Base-by-base conservation (phyloP, 2,329 filamentous ascomycete species). In the Diaporthe helianthi region DNA sequence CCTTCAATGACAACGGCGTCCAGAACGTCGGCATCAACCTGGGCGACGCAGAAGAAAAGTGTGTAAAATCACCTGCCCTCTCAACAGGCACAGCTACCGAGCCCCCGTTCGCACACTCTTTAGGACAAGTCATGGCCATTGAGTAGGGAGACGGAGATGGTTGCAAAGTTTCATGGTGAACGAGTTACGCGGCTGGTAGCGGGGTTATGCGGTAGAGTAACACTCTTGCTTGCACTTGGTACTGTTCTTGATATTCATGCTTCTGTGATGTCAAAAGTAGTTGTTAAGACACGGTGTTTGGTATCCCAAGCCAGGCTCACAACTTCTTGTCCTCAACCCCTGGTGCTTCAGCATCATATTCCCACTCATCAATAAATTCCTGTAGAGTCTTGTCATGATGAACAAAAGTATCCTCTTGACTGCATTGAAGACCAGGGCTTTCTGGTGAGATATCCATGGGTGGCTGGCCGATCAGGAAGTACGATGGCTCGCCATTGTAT, bases 81-180 rank as follows among this genome's bases (percentile, higher is more conserved):
- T 2, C 46, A 5, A 5, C 36, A n/a, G 24, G 13, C 49, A 22
- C n/a, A 46, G 10, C 2, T 17, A n/a, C 44, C n/a, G 8, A 10
- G n/a, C 44, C 7, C n/a, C n/a, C n/a, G 12, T 17, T 46, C 44
- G 12, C n/a, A 46, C n/a, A 46, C 8, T 22, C 44, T 22, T 46
- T 22, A n/a, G 1, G 86, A 88, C 75, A 88, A 88, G 82, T 83
- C 3, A 76, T 79, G 8, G 85, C 81, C 8, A 77, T 85, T 15
- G 19, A n/a, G n/a, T 2, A 44, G 24, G 3, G 9, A 61, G 15
- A 19, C 36, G 13, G 41, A 36, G n/a, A 7, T 19, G 7, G 22
- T 17, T 15, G 41, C 12, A 36, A 26, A 22, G 13, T 19, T 6
- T 13, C 7, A n/a, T 61, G 13, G 12, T 33, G 4, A 36, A n/a